Evolutionary conservation across 441 rosid genomes (phyloP).

Genomic region (Jatropha multifida): DNA sequence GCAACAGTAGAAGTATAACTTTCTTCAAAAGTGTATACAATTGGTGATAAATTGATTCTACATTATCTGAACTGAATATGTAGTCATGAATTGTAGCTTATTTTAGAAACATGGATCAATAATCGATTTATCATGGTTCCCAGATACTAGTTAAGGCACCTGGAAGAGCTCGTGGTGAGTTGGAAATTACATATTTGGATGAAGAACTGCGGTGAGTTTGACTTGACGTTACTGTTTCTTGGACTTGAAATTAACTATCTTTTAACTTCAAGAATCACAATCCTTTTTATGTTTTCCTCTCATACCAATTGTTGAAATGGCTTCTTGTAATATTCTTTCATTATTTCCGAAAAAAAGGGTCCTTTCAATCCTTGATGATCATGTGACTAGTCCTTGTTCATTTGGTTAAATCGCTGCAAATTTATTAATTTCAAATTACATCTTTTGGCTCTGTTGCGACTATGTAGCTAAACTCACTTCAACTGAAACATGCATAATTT

Average conservation of each 20-base stretch:
- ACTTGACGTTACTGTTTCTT: neutral
- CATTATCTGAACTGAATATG: no score
- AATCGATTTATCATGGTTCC: slow-evolving; percentile 11
- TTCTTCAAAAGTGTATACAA: neutral
- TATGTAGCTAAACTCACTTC: neutral
- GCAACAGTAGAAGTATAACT: neutral
- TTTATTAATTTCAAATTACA: neutral
- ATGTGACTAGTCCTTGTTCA: neutral
- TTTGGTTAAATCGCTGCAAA: neutral
- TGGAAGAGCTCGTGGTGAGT: slow-evolving; percentile 73
- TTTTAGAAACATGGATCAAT: neutral
- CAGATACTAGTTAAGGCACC: slow-evolving; percentile 91
- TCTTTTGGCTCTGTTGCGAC: neutral
- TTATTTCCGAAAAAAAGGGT: neutral
- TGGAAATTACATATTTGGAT: slow-evolving; percentile 89
- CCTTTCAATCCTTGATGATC: neutral
- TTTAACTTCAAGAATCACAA: neutral
- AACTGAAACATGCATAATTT: neutral
- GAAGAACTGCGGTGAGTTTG: slow-evolving; percentile 72
- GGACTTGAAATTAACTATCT: neutral
- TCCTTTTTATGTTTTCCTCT: neutral
- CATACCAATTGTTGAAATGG: neutral
- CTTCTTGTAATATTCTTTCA: no score
- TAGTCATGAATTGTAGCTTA: neutral
- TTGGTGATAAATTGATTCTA: neutral